These are phyloP conservation scores for Grigorovia yakushimaensis DNA, from an alignment of 805 yeast genomes.

Conservation along the genomic window DNA sequence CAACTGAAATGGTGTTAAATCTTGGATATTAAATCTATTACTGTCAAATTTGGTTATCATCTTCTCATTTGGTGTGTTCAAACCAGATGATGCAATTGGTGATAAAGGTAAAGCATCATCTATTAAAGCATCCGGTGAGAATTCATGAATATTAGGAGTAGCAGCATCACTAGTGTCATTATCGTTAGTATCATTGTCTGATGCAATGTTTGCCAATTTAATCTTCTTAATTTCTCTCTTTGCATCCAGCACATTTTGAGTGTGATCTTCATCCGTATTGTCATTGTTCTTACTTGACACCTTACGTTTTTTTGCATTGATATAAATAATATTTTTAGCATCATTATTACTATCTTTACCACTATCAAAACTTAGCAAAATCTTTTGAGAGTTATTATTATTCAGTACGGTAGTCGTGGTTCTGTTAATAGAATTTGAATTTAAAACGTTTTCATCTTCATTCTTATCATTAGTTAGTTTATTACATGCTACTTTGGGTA, in stretches of 20 bases:
- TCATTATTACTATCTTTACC: neutral
- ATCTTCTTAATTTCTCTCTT: neutral
- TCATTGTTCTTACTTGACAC: neutral
- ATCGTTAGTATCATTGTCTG: neutral
- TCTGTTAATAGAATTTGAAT: neutral
- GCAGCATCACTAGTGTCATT: neutral
- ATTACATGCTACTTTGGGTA: neutral
- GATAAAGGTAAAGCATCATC: slow-evolving; percentile 25
- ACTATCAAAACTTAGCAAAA: neutral
- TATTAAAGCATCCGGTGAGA: neutral
- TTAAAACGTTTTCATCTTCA: neutral
- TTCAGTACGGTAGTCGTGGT: neutral
- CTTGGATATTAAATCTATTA: neutral
- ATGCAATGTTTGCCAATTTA: neutral
- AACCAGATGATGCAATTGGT: slow-evolving; percentile 28
- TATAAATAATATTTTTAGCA: neutral
- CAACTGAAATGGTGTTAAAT: slow-evolving; percentile 3
- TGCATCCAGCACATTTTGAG: neutral
- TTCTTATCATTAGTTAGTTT: neutral
- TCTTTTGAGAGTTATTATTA: neutral
- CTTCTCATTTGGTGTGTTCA: slow-evolving; percentile 8
- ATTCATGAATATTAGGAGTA: neutral
- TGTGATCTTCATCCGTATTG: neutral
- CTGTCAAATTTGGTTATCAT: neutral
- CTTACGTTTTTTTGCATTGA: neutral